Percentiles rank a stretch among this genome's conserved stretches.
Conservation (phyloP, 495 filamentous ascomycete genomes). For the Friedmanniomyces simplex region DNA sequence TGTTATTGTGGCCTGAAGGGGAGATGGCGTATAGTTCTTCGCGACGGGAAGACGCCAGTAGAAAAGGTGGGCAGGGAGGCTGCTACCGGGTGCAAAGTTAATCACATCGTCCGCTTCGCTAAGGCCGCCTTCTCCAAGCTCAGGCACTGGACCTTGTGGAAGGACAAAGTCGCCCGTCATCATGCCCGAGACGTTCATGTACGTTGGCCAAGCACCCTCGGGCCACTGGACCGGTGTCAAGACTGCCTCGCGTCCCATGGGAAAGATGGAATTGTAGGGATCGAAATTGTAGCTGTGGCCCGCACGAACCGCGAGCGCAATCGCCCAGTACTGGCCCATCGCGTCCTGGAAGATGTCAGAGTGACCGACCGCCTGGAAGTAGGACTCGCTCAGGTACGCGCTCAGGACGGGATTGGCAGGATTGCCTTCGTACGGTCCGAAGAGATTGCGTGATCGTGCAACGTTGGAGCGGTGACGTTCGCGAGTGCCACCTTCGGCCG, state of each 20-base stretch:
- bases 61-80: slow-evolving; percentile 38
- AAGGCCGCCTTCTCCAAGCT: slow-evolving; percentile 30
- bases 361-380: slow-evolving; percentile 41
- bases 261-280: slow-evolving; percentile 35
- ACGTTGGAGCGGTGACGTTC: slow-evolving; percentile 39
- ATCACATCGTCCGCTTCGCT: slow-evolving; percentile 34
- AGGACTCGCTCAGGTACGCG: background rate
- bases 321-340: slow-evolving; percentile 44
- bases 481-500: slow-evolving; percentile 56
- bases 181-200: slow-evolving; percentile 34
- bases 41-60: slow-evolving; percentile 40
- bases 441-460: slow-evolving; percentile 2
- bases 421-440: slow-evolving; percentile 1
- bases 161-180: slow-evolving; percentile 28
- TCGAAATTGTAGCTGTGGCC: slow-evolving; percentile 10
- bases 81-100: slow-evolving; percentile 31
- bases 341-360: slow-evolving; percentile 41
- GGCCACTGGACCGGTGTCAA: slow-evolving; percentile 45
- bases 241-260: slow-evolving; percentile 53
- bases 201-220: slow-evolving; percentile 33
- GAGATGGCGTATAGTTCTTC: slow-evolving; percentile 33
- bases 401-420: slow-evolving; percentile 4
- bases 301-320: slow-evolving; percentile 38
- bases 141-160: slow-evolving; percentile 19
- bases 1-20: slow-evolving; percentile 27